A percentile compares a stretch with the other conserved stretches of the same genome.
Evolutionary conservation across 2,329 filamentous ascomycete species (phyloP).

Genomic region (Aureobasidium sp.): DNA sequence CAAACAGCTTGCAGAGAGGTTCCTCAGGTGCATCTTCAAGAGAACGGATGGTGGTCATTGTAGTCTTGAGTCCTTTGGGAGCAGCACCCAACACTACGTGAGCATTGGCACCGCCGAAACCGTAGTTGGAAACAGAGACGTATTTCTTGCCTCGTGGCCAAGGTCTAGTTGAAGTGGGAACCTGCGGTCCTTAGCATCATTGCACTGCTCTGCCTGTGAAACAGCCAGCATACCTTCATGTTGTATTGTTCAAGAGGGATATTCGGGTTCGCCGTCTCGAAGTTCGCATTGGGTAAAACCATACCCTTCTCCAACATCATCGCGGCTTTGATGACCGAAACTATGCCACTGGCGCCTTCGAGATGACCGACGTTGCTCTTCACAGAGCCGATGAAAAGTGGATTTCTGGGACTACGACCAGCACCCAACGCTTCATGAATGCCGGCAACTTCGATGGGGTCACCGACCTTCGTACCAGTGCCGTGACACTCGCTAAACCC

Average conservation of each 20-base stretch:
- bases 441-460: conserved; percentile 24
- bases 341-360: conserved; percentile 44
- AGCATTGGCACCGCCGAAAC: conserved; percentile 24
- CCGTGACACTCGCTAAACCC: conserved; percentile 23
- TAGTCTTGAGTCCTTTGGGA: not conserved
- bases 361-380: conserved; percentile 40
- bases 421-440: conserved; percentile 21
- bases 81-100: conserved; percentile 17
- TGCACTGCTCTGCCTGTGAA: not conserved
- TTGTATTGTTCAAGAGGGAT: not conserved
- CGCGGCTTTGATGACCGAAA: conserved; percentile 27
- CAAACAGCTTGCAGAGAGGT: not conserved
- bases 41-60: not conserved
- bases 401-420: not conserved
- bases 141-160: conserved; percentile 6
- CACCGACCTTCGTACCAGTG: conserved; percentile 24
- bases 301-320: conserved; percentile 22
- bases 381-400: conserved; percentile 17
- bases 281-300: conserved; percentile 21
- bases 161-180: not conserved
- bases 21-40: not conserved
- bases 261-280: not conserved
- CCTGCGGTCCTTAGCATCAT: not conserved
- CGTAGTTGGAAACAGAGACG: conserved; percentile 22
- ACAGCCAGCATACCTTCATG: not conserved